Percentiles rank a stretch among this genome's conserved stretches.
Evolutionary conservation across 2,329 filamentous ascomycete species (phyloP).

Genomic region (Colletotrichum phormii): DNA sequence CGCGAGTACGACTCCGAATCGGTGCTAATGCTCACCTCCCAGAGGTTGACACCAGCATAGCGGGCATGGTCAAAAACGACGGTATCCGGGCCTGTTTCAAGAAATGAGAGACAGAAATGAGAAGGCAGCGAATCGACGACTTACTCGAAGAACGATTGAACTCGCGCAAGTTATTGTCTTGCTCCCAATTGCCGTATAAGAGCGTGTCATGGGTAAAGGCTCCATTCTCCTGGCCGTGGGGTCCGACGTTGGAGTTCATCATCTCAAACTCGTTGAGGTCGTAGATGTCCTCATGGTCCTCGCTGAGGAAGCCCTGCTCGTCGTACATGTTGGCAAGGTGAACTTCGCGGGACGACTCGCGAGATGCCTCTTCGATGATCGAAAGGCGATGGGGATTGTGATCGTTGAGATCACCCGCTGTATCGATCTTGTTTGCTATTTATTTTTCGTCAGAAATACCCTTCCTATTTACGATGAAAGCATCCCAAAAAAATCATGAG

Average conservation of each 20-base stretch:
- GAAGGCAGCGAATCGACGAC: neutral
- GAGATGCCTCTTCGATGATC: slow-evolving; percentile 32
- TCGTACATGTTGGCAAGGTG: neutral
- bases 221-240: neutral
- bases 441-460: neutral
- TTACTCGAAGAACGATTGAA: slow-evolving; percentile 24
- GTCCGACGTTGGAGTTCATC: slow-evolving; percentile 27
- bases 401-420: neutral
- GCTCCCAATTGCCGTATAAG: slow-evolving; percentile 33
- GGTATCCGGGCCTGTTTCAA: slow-evolving; percentile 23
- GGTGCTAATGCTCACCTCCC: neutral
- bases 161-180: slow-evolving; percentile 31
- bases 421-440: neutral
- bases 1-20: slow-evolving; percentile 9
- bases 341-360: neutral
- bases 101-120: neutral
- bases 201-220: slow-evolving; percentile 14
- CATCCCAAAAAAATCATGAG: neutral
- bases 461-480: neutral
- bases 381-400: slow-evolving; percentile 32
- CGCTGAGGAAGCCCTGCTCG: neutral
- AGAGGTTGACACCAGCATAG: neutral
- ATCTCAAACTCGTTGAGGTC: neutral
- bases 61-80: slow-evolving; percentile 1
- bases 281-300: neutral